These are phyloP conservation scores for Tetrahymena malaccensis DNA, from an alignment of 73 alveolate species.

Conservation along the genomic window DNA sequence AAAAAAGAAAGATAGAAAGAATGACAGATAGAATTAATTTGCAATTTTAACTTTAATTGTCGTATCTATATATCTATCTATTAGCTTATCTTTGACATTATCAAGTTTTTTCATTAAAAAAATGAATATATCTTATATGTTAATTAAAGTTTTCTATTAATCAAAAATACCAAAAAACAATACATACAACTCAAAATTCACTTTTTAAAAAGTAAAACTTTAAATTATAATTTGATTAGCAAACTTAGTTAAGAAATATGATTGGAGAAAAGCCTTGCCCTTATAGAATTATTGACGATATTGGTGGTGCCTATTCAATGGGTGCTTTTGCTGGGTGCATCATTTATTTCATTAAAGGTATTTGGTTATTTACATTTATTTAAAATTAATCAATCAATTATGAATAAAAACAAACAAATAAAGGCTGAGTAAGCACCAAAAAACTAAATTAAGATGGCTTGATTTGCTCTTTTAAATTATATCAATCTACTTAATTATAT, in stretches of 20 bases:
- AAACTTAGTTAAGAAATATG: slow-evolving; percentile 9
- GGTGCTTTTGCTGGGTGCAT: slow-evolving; percentile 69
- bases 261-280: slow-evolving; percentile 68
- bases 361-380: neutral
- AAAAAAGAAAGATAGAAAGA: neutral
- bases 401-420: too few species aligned
- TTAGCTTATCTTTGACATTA: neutral
- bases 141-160: neutral
- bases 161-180: neutral
- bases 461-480: too few species aligned
- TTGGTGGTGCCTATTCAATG: slow-evolving; percentile 72
- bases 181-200: neutral
- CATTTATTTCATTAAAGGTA: slow-evolving; percentile 55
- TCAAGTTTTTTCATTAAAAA: neutral
- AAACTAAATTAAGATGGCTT: neutral
- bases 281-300: slow-evolving; percentile 70
- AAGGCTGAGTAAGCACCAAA: too few species aligned
- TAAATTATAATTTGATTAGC: neutral
- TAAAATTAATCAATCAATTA: too few species aligned
- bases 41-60: neutral
- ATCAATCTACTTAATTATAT: neutral
- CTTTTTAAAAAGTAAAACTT: neutral
- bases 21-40: neutral
- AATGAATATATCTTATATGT: neutral
- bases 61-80: too few species aligned